phyloP scores from a whole-genome alignment of 2,329 filamentous ascomycete species.

The Atkinsonella hypoxylon region DNA sequence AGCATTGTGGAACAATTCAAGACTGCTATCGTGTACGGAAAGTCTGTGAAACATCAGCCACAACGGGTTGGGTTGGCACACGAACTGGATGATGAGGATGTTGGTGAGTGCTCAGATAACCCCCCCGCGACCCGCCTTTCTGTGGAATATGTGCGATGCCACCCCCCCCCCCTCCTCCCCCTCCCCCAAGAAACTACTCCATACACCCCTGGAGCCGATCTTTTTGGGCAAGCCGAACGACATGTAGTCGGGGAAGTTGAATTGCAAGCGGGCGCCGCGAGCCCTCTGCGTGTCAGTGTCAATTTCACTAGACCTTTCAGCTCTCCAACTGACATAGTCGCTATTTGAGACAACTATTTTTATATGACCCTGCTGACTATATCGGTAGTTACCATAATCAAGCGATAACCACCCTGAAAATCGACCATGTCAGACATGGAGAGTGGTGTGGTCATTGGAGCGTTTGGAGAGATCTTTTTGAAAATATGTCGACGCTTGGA shows the following conservation, averaged over 20 bases:
- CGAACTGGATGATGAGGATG: constrained; percentile 92
- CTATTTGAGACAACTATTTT: background rate
- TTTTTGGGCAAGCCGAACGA: background rate
- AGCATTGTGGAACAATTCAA: constrained; percentile 95
- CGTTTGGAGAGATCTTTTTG: background rate
- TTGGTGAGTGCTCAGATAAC: constrained; percentile 51
- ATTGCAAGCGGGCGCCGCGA: background rate
- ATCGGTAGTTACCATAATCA: constrained; percentile 44
- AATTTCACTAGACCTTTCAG: background rate
- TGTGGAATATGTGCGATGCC: background rate
- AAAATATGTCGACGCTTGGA: background rate
- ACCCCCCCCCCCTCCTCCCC: no score
- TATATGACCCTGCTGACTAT: constrained; percentile 7
- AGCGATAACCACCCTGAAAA: constrained; percentile 37
- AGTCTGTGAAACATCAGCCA: constrained; percentile 96
- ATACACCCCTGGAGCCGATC: background rate
- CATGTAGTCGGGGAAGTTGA: background rate
- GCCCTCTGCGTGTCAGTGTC: background rate
- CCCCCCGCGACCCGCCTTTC: background rate
- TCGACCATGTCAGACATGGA: constrained; percentile 2
- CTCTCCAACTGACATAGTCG: background rate
- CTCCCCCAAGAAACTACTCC: background rate
- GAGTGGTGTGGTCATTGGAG: constrained; percentile 5
- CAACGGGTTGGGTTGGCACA: constrained; percentile 87
- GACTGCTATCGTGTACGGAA: constrained; percentile 89